A percentile compares a stretch with the other conserved stretches of the same genome.
Evolutionary conservation across 148 eudicot species (phyloP).

Genomic region (Chenopodium album): DNA sequence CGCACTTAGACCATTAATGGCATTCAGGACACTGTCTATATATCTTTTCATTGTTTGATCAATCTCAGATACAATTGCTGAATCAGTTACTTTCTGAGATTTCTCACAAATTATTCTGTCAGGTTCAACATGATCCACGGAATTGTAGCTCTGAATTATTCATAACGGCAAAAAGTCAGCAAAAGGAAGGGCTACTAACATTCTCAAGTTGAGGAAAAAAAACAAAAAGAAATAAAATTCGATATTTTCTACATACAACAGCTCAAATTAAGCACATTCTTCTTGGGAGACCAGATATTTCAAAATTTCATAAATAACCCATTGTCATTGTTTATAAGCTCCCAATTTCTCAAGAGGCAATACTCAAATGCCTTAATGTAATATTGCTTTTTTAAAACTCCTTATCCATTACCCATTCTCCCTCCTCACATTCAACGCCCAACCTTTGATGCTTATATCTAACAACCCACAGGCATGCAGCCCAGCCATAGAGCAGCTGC

Average conservation of each 20-base stretch:
- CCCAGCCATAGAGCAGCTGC: not conserved
- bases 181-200: not conserved
- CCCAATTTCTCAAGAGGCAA: not conserved
- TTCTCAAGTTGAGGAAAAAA: not conserved
- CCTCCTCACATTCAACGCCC: not conserved
- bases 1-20: constrained; percentile 72
- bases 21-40: constrained; percentile 67
- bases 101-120: constrained; percentile 52
- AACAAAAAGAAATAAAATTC: not conserved
- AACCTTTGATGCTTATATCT: not conserved
- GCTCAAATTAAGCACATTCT: not conserved
- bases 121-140: constrained; percentile 57
- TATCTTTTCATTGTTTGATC: constrained; percentile 74
- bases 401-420: not conserved
- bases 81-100: constrained; percentile 46
- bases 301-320: not conserved
- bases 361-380: not conserved
- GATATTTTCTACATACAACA: not conserved
- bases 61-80: constrained; percentile 65
- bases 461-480: not conserved
- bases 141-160: constrained; percentile 61
- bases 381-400: too few species aligned
- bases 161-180: not conserved
- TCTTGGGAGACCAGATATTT: not conserved
- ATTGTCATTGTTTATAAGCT: not conserved